phyloP scores from a whole-genome alignment of 768 basidiomycete species.

The Erythrobasidium yunnanense region DNA sequence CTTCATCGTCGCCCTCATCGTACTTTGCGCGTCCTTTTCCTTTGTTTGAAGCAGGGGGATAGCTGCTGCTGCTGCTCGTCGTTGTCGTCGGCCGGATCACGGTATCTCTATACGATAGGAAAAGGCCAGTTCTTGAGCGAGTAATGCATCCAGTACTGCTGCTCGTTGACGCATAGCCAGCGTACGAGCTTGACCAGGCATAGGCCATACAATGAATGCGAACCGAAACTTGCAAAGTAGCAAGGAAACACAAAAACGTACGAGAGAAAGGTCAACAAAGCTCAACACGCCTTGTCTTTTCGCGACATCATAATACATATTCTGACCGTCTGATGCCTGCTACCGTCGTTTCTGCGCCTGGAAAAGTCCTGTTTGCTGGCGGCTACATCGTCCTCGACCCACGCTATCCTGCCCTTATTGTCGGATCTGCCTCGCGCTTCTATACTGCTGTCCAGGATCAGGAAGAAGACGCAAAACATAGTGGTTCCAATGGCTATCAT shows the following conservation, averaged over 20 bases:
- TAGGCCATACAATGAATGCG: not conserved
- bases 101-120: slow-evolving; percentile 85
- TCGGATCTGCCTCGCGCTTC: slow-evolving; percentile 88
- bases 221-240: not conserved
- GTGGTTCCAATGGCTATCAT: slow-evolving; percentile 20
- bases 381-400: slow-evolving; percentile 94
- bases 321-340: no score
- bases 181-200: not conserved
- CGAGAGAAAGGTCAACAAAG: no score
- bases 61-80: slow-evolving; percentile 13
- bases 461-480: slow-evolving; percentile 32
- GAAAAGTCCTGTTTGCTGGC: slow-evolving; percentile 88
- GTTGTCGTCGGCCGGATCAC: slow-evolving; percentile 43
- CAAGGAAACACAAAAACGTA: no score
- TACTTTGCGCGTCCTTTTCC: slow-evolving; percentile 45
- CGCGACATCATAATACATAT: no score
- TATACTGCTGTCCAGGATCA: slow-evolving; percentile 75
- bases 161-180: not conserved
- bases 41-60: slow-evolving; percentile 33
- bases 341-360: slow-evolving; percentile 77
- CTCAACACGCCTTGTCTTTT: not conserved
- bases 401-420: slow-evolving; percentile 68
- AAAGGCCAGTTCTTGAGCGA: slow-evolving; percentile 79
- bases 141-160: slow-evolving; percentile 42
- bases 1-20: slow-evolving; percentile 53